A percentile compares a stretch with the other conserved stretches of the same genome.
Conservation (phyloP, 164 flowering plant species). For the Aristolochia californica region DNA sequence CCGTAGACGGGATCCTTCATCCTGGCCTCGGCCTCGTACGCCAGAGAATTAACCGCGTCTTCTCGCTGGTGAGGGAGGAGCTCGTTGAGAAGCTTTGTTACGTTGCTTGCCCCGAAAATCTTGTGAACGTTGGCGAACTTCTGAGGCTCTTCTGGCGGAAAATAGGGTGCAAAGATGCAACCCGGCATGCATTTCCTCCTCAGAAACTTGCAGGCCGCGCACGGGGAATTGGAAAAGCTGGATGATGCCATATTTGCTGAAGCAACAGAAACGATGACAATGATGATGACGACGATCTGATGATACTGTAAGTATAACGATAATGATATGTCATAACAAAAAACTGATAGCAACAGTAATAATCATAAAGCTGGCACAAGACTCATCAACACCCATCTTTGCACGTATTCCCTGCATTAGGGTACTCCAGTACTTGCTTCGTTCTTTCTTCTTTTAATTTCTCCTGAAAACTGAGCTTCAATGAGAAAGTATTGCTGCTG, state of each 20-base stretch:
- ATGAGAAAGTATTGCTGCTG: too few relatives aligned
- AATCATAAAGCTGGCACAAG: background rate
- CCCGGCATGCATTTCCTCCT: conserved; percentile 55
- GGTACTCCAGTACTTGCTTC: too few relatives aligned
- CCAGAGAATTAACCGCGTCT: conserved; percentile 69
- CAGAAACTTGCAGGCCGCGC: conserved; percentile 78
- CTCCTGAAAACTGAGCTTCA: too few relatives aligned
- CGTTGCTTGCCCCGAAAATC: conserved; percentile 77
- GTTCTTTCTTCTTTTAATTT: too few relatives aligned
- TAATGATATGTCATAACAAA: too few relatives aligned
- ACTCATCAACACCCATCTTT: background rate
- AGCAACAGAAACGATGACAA: too few relatives aligned
- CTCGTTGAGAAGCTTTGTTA: conserved; percentile 57
- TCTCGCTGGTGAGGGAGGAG: conserved; percentile 58
- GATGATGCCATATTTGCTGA: conserved; percentile 36
- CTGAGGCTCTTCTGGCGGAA: conserved; percentile 71
- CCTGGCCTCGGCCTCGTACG: conserved; percentile 73
- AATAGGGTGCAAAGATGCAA: conserved; percentile 67
- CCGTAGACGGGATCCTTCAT: conserved; percentile 72
- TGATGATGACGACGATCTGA: too few relatives aligned
- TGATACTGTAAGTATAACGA: too few relatives aligned
- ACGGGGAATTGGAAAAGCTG: conserved; percentile 49
- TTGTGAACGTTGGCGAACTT: conserved; percentile 75
- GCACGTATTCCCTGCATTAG: too few relatives aligned
- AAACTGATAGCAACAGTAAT: background rate